A percentile compares a stretch with the other conserved stretches of the same genome.
These are phyloP conservation scores for Emmonsia crescens DNA, from an alignment of 2,329 filamentous ascomycete species.

Conservation along the genomic window DNA sequence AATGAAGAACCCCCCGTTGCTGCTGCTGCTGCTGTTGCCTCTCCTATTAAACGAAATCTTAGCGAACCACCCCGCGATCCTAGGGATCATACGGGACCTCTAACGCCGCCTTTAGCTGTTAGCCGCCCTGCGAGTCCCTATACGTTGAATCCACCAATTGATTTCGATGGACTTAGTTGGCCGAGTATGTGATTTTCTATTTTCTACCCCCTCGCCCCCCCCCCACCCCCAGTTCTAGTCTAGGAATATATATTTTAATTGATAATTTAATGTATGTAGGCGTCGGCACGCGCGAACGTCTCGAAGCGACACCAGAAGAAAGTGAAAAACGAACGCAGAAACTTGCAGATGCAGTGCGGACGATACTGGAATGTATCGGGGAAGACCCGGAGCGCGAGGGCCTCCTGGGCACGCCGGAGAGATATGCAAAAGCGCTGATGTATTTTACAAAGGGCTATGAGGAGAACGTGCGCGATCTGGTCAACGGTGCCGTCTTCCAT, in stretches of 20 bases:
- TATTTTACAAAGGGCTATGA: conserved; percentile 97
- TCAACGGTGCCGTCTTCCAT: conserved; percentile 89
- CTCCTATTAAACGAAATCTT: conserved; percentile 20
- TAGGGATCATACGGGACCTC: conserved; percentile 40
- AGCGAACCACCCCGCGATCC: conserved; percentile 43
- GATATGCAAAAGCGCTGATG: conserved; percentile 91
- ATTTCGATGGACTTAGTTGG: conserved; percentile 44
- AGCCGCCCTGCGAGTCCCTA: conserved; percentile 43
- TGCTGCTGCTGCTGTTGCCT: neutral
- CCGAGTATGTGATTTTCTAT: conserved; percentile 33
- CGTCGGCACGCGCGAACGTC: conserved; percentile 39
- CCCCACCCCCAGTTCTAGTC: neutral
- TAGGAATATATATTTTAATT: neutral
- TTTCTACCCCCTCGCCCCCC: neutral
- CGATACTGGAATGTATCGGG: conserved; percentile 55
- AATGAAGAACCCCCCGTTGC: neutral
- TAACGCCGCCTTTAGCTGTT: conserved; percentile 41
- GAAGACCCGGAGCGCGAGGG: conserved; percentile 56
- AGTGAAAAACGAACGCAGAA: conserved; percentile 48
- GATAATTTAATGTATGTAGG: conserved; percentile 18
- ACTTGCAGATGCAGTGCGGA: conserved; percentile 51
- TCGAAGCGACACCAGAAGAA: conserved; percentile 48
- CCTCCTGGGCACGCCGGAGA: conserved; percentile 57
- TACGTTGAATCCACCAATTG: conserved; percentile 39
- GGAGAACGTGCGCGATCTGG: conserved; percentile 80